Evolutionary conservation across 768 basidiomycete genomes (phyloP), one percentile per base, ranked within the genome.

Genomic region (Tylopilus vinaceipallidus): DNA sequence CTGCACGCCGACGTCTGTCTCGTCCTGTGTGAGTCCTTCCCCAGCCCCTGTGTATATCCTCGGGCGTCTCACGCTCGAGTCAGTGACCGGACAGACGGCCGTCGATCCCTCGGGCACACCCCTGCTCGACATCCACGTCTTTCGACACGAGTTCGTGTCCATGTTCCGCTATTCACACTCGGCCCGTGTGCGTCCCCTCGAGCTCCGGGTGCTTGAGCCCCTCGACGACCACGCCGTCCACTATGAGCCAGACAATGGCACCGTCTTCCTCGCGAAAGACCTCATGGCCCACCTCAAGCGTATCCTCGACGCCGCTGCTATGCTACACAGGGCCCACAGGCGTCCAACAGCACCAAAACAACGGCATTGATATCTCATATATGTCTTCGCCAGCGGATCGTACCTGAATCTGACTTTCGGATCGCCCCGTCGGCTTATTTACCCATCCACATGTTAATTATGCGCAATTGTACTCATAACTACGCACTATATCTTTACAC

Each of bases 111-210:
- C 53, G 3, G 50, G 52, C 2, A 42, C 54, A 2, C 46, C 54
- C 10, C 22, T 49, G n/a, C 45, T 67, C 19, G 57, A 61, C 27
- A 44, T 70, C 1, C 53, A 61, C 26, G 34, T 69, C 43, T 69
- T 69, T 50, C 56, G 60, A 16, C 81, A 84, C 59, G 82, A 84
- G 63, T 82, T 83, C 54, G 78, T 79, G 63, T 78, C 78, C 55
- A 84, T 84, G 44, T 84, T 84, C 57, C 80, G 82, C 33, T 76
- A 80, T 48, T 67, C 67, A 1, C 77, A 83, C 52, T 77, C 79
- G 12, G 55, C 73, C 2, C 74, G 80, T 17, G 42, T 69, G 0
- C 59, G 57, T 29, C 63, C 67, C 10, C 54, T 53, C 16, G 67
- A 69, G 44, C 73, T 84, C 13, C 70, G 67, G 50, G 73, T 84